Conservation (phyloP, 345 rosid genomes). For the Orychophragmus violaceus region DNA sequence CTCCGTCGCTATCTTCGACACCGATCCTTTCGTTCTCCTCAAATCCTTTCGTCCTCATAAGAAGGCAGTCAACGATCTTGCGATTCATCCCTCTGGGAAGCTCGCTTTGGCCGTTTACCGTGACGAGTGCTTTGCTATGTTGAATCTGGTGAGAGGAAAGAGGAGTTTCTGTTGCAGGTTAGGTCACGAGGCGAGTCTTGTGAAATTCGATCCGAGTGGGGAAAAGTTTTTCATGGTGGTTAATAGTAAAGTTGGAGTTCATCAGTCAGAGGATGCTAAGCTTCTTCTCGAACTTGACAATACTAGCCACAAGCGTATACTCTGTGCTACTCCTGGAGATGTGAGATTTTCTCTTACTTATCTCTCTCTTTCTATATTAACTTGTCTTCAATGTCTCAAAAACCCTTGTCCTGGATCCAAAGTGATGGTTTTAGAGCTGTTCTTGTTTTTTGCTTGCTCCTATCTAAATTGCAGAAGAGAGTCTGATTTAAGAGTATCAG, state of each 20-base stretch:
- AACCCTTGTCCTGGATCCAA: not conserved
- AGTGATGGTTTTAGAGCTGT: not conserved
- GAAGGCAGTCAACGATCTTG: constrained; percentile 61
- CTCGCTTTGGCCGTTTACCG: constrained; percentile 73
- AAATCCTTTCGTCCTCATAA: constrained; percentile 62
- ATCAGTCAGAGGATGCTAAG: constrained; percentile 79
- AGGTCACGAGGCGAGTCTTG: constrained; percentile 64
- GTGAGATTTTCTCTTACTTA: constrained; percentile 28
- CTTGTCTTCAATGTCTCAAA: not conserved
- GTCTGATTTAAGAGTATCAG: not conserved
- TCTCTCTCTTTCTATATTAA: not conserved
- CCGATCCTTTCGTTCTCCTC: constrained; percentile 77
- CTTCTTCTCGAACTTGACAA: constrained; percentile 56
- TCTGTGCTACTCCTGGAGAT: constrained; percentile 80
- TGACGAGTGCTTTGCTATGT: constrained; percentile 78
- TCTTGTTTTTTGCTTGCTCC: not conserved
- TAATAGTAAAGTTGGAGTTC: constrained; percentile 56
- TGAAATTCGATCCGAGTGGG: constrained; percentile 51
- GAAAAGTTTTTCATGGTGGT: constrained; percentile 70
- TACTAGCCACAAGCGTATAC: constrained; percentile 50
- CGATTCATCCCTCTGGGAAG: constrained; percentile 79
- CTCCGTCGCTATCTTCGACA: constrained; percentile 66
- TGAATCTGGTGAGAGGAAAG: constrained; percentile 84
- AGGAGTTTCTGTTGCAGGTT: constrained; percentile 70
- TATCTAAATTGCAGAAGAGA: not conserved